phyloP scores from a whole-genome alignment of 257 asterid species.

The Nyctanthes arbortristis region DNA sequence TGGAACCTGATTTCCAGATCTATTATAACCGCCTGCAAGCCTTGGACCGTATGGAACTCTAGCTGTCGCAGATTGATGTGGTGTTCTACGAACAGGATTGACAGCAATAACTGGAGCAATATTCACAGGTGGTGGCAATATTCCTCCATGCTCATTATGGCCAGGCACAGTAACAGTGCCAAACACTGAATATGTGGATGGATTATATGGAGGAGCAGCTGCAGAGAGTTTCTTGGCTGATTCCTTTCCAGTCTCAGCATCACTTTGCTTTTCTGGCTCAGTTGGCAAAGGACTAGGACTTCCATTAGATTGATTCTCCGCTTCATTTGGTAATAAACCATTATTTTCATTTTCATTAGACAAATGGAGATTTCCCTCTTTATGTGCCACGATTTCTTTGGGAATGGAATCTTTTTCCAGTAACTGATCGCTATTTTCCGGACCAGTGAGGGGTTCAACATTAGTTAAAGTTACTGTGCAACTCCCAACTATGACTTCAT shows the following conservation, averaged over 20 bases:
- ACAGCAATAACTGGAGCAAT: slow-evolving; percentile 57
- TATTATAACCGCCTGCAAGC: slow-evolving; percentile 64
- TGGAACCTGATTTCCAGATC: slow-evolving; percentile 63
- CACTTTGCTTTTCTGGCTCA: slow-evolving; percentile 51
- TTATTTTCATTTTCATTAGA: slow-evolving; percentile 22
- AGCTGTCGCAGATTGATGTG: slow-evolving; percentile 78
- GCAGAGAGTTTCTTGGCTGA: slow-evolving; percentile 74
- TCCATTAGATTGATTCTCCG: slow-evolving; percentile 26
- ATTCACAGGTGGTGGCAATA: slow-evolving; percentile 67
- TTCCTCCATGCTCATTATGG: slow-evolving; percentile 69
- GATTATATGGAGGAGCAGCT: slow-evolving; percentile 83
- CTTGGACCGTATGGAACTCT: slow-evolving; percentile 85
- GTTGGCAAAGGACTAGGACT: slow-evolving; percentile 29
- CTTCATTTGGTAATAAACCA: slow-evolving; percentile 33
- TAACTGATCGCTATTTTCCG: slow-evolving; percentile 25
- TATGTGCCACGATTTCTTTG: slow-evolving; percentile 30
- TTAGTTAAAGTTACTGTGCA: slow-evolving; percentile 28
- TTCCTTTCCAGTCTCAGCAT: slow-evolving; percentile 57
- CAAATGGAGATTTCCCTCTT: slow-evolving; percentile 19
- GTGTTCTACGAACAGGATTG: slow-evolving; percentile 69
- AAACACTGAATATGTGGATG: slow-evolving; percentile 55
- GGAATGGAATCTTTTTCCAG: slow-evolving; percentile 35
- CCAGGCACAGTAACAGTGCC: slow-evolving; percentile 58
- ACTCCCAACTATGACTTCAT: slow-evolving; percentile 26
- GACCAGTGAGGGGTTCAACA: slow-evolving; percentile 22